phyloP scores from a whole-genome alignment of 1,284 basidiomycete species.

The Malassezia arunalokei region DNA sequence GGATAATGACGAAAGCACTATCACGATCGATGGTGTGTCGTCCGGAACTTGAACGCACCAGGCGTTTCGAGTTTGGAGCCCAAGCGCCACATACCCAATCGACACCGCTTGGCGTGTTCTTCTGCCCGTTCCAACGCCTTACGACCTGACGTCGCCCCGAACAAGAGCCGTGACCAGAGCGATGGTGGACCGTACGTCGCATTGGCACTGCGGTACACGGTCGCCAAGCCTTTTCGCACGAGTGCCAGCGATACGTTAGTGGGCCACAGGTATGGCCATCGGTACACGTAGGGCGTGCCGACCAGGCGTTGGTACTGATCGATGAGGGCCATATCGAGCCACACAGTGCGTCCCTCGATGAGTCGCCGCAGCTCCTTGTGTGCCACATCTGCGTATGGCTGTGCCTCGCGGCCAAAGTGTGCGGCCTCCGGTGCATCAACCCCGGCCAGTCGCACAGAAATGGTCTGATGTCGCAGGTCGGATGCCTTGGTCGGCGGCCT shows the following conservation, averaged over 20 bases:
- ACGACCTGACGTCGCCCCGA: neutral
- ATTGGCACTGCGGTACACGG: conserved; percentile 35
- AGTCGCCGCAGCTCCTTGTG: conserved; percentile 25
- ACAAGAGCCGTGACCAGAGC: conserved; percentile 4
- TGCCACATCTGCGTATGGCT: conserved; percentile 42
- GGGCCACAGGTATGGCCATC: conserved; percentile 33
- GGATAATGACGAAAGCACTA: conserved; percentile 15
- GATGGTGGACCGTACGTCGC: conserved; percentile 38
- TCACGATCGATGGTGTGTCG: neutral
- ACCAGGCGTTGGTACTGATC: conserved; percentile 44
- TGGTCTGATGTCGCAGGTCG: conserved; percentile 23
- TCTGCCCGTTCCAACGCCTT: conserved; percentile 9
- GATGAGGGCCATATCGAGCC: conserved; percentile 34
- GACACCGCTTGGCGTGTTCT: conserved; percentile 8
- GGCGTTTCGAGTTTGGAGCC: conserved; percentile 11
- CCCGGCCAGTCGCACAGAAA: conserved; percentile 39
- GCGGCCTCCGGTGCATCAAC: conserved; percentile 40
- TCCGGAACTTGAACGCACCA: conserved; percentile 10
- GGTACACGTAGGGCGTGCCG: conserved; percentile 40
- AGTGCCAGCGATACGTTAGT: conserved; percentile 38
- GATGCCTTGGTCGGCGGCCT: conserved; percentile 13
- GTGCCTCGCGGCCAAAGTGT: conserved; percentile 41
- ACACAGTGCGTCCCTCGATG: conserved; percentile 21
- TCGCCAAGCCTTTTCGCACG: conserved; percentile 37
- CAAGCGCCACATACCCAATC: conserved; percentile 12